Evolutionary conservation across 75 land plant genomes (phyloP).

Genomic region (Pseudotsuga menziesii): DNA sequence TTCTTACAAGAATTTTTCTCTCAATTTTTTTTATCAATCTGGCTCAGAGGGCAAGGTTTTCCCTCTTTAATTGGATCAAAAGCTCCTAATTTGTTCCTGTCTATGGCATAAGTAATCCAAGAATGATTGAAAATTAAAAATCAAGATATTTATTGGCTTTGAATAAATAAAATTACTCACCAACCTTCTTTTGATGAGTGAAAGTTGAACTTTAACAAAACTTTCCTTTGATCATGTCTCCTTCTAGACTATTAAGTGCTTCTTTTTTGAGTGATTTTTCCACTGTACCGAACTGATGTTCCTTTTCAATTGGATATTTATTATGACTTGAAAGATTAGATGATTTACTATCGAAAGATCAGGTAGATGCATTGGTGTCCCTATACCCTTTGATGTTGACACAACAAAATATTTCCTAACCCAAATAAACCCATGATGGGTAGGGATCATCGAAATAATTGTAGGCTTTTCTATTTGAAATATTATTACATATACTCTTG

Average conservation of each 20-base stretch:
- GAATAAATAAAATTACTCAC: background rate
- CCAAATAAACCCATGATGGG: too few species aligned
- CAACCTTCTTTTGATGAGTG: background rate
- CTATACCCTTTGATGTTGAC: too few species aligned
- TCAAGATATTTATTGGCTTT: background rate
- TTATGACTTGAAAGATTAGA: too few species aligned
- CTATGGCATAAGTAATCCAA: background rate
- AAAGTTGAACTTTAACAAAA: background rate
- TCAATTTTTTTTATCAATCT: background rate
- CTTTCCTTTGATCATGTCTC: background rate
- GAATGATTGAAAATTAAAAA: background rate
- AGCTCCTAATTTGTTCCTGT: background rate
- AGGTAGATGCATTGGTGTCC: too few species aligned
- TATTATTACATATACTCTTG: too few species aligned
- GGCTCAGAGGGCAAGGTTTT: background rate
- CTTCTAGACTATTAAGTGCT: background rate
- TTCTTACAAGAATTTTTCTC: background rate
- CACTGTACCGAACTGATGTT: too few species aligned
- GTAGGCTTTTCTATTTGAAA: too few species aligned
- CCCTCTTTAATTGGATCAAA: background rate
- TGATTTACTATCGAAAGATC: too few species aligned
- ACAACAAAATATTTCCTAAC: too few species aligned
- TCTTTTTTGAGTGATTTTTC: background rate
- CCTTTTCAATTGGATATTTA: too few species aligned
- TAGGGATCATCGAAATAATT: too few species aligned